Percentiles rank a stretch among this genome's conserved stretches.
These are phyloP conservation scores for Cyclotella sp. DNA, from an alignment of 108 stramenopile genomes.

Conservation along the genomic window DNA sequence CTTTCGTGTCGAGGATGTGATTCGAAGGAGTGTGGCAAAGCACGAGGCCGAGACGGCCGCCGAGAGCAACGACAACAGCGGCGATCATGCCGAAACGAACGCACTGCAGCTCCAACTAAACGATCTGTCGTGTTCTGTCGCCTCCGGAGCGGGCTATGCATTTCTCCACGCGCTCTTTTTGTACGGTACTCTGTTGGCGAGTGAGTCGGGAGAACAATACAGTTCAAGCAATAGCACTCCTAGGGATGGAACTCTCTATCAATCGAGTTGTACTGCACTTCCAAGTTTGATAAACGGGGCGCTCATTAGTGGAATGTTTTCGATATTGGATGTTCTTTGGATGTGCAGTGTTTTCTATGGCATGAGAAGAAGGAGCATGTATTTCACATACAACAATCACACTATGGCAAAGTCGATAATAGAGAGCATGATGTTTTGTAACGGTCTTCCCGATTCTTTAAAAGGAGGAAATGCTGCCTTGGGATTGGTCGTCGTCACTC, in stretches of 20 bases:
- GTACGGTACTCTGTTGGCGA: conserved; percentile 79
- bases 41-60: conserved; percentile 48
- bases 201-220: conserved; percentile 53
- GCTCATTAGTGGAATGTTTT: conserved; percentile 70
- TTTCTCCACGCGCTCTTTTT: conserved; percentile 80
- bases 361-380: conserved; percentile 73
- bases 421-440: conserved; percentile 1
- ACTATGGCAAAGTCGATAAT: not conserved
- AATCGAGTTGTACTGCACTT: conserved; percentile 65
- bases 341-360: conserved; percentile 88
- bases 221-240: conserved; percentile 26
- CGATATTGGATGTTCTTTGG: conserved; percentile 80
- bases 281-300: conserved; percentile 75
- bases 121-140: conserved; percentile 73
- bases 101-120: conserved; percentile 79
- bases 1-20: conserved; percentile 75
- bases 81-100: conserved; percentile 53
- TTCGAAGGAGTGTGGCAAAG: conserved; percentile 64
- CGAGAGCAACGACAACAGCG: not conserved
- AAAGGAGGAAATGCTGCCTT: conserved; percentile 48
- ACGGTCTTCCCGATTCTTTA: conserved; percentile 27
- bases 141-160: conserved; percentile 85
- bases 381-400: conserved; percentile 46
- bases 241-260: conserved; percentile 77
- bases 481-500: conserved; percentile 19